Evolutionary conservation across 2,329 filamentous ascomycete species (phyloP), one percentile per base, ranked within the genome.

Genomic region (Fusarium camptoceras): DNA sequence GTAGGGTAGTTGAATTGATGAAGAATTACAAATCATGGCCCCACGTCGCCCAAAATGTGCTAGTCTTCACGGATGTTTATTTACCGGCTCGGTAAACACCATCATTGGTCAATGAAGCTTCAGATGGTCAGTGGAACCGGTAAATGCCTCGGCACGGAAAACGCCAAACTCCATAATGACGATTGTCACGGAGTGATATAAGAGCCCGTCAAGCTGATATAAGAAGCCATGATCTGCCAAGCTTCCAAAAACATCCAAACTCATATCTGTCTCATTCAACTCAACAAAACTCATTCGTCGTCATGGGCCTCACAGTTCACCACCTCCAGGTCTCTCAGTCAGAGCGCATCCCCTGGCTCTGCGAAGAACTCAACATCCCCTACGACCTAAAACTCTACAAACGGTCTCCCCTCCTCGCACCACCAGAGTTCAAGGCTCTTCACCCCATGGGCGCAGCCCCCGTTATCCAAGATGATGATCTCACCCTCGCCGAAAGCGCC

Each of bases 291-390:
- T 16, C 43, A 28, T 12, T 18, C 15, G 1, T 22, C 30, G 59
- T 22, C 16, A 75, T 75, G 73, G n/a, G 49, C 14, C 76, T 86
- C 44, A 78, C 76, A 30, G 70, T 88, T 22, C 86, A 88, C 73
- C 86, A 89, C 70, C 83, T 88, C n/a, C 80, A 82, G 47, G 72
- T 82, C 75, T 88, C 87, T 14, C 88, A 91, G 75, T 90, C 88
- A 37, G 89, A 91, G 76, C 87, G 89, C 42, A 83, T 91, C 54
- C 79, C 86, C 73, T 91, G 87, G 84, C 84, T 91, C 47, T 87
- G 87, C 76, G 89, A 92, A 76, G 89, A 92, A 76, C 85, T 91
- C 20, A 77, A 78, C 49, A 77, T 92, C 54, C 75, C 81, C 4
- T 91, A 91, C 41, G 55, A 74, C 10, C 67, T 76, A 14, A 75